These are phyloP conservation scores for Daldinia caldariorum DNA, from an alignment of 495 filamentous ascomycete species.

Conservation along the genomic window DNA sequence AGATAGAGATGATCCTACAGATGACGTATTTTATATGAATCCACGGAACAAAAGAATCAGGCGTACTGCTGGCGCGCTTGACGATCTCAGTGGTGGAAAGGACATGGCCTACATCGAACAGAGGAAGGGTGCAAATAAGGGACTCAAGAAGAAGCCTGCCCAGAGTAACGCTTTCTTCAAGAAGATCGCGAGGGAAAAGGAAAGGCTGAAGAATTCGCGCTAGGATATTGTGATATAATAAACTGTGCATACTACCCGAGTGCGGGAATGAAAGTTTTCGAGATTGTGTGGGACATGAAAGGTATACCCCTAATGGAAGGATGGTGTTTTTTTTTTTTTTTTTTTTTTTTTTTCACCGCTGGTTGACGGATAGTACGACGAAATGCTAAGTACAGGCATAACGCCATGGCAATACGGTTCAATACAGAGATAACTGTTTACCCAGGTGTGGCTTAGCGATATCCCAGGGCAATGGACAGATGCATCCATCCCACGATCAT, in stretches of 20 bases:
- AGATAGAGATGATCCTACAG: constrained; percentile 79
- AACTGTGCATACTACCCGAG: constrained; percentile 12
- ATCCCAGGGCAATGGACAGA: constrained; percentile 41
- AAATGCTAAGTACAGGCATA: background rate
- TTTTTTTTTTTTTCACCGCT: constrained; percentile 22
- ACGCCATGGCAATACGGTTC: constrained; percentile 1
- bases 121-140: constrained; percentile 77
- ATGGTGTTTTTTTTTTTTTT: background rate
- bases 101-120: constrained; percentile 98
- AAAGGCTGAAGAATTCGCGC: constrained; percentile 42
- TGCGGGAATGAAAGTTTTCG: constrained; percentile 10
- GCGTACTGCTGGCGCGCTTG: constrained; percentile 84
- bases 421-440: constrained; percentile 25
- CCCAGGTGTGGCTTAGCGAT: constrained; percentile 22
- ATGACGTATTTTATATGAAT: constrained; percentile 80
- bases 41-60: constrained; percentile 67
- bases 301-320: constrained; percentile 30
- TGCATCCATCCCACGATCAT: constrained; percentile 43
- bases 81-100: constrained; percentile 86
- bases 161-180: constrained; percentile 71
- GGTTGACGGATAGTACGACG: constrained; percentile 8
- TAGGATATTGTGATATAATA: constrained; percentile 20
- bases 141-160: constrained; percentile 75
- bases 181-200: constrained; percentile 80
- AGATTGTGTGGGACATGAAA: constrained; percentile 12